Evolutionary conservation across 2,329 filamentous ascomycete species (phyloP).

Genomic region (Fusarium sp.): DNA sequence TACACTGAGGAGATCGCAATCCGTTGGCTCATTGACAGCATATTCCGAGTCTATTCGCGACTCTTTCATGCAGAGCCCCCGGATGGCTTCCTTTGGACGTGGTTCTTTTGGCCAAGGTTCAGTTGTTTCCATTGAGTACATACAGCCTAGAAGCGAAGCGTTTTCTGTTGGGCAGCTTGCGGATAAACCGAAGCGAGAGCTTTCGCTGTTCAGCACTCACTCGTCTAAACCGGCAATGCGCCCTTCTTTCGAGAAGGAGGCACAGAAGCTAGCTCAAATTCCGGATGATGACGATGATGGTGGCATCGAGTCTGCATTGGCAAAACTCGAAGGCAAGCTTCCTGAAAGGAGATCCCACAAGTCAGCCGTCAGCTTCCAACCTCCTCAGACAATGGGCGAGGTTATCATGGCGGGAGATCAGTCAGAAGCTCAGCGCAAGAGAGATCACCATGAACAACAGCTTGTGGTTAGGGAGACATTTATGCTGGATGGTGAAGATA

Average conservation of each 20-base stretch:
- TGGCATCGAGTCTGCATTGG: conserved; percentile 89
- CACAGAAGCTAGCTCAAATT: conserved; percentile 87
- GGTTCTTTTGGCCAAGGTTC: conserved; percentile 38
- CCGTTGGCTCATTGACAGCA: conserved; percentile 70
- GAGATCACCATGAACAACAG: conserved; percentile 61
- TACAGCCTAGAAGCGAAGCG: conserved; percentile 55
- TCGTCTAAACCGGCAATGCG: conserved; percentile 74
- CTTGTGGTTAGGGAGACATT: conserved; percentile 60
- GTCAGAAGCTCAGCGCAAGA: conserved; percentile 56
- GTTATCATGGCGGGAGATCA: conserved; percentile 45
- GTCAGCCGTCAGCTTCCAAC: conserved; percentile 53
- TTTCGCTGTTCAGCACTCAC: conserved; percentile 72
- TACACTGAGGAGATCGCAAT: conserved; percentile 66
- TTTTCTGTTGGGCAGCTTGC: conserved; percentile 73
- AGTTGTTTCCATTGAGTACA: conserved; percentile 37
- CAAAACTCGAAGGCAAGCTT: conserved; percentile 92
- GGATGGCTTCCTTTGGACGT: conserved; percentile 47
- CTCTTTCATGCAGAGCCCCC: conserved; percentile 65
- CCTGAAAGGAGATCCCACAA: conserved; percentile 64
- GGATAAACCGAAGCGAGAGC: conserved; percentile 61
- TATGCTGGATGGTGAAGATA: conserved; percentile 46
- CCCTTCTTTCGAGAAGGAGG: conserved; percentile 88
- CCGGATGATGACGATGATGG: conserved; percentile 87
- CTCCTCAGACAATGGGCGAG: conserved; percentile 33
- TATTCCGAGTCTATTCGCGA: conserved; percentile 72